Conservation (phyloP, 768 basidiomycete genomes). For the Plicaturopsis crispa region DNA sequence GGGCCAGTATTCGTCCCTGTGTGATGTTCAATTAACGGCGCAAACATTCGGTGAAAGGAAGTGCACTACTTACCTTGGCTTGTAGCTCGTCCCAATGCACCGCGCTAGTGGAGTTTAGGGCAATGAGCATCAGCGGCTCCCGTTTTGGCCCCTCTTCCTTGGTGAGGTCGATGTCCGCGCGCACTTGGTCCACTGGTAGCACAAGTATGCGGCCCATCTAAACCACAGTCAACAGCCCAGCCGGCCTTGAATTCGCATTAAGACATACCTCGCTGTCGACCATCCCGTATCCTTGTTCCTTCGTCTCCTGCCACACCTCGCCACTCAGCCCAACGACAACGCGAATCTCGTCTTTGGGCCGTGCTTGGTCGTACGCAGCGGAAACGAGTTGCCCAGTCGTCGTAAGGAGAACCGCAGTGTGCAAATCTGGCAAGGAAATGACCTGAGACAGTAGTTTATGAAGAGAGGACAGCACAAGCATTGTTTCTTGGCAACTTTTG, state of each 20-base stretch:
- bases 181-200: conserved; percentile 46
- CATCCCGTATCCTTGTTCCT: conserved; percentile 58
- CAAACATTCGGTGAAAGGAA: too few species aligned
- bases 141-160: conserved; percentile 21
- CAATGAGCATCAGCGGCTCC: conserved; percentile 64
- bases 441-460: conserved; percentile 60
- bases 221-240: conserved; percentile 3
- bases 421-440: conserved; percentile 50
- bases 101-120: conserved; percentile 50
- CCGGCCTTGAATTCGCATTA: not conserved
- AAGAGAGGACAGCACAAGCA: conserved; percentile 66
- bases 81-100: conserved; percentile 66
- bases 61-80: conserved; percentile 40
- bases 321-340: conserved; percentile 65
- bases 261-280: conserved; percentile 67
- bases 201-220: conserved; percentile 71
- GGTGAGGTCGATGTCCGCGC: conserved; percentile 13
- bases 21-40: not conserved
- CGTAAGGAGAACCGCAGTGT: conserved; percentile 66
- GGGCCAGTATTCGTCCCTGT: conserved; percentile 23
- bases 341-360: conserved; percentile 67
- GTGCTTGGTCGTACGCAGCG: conserved; percentile 44
- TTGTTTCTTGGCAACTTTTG: too few species aligned
- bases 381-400: conserved; percentile 71
- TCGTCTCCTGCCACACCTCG: conserved; percentile 75